Percentiles rank a stretch among this genome's conserved stretches.
Conservation (phyloP, 257 asterid species). For the Nicotiana tomentosiformis region DNA sequence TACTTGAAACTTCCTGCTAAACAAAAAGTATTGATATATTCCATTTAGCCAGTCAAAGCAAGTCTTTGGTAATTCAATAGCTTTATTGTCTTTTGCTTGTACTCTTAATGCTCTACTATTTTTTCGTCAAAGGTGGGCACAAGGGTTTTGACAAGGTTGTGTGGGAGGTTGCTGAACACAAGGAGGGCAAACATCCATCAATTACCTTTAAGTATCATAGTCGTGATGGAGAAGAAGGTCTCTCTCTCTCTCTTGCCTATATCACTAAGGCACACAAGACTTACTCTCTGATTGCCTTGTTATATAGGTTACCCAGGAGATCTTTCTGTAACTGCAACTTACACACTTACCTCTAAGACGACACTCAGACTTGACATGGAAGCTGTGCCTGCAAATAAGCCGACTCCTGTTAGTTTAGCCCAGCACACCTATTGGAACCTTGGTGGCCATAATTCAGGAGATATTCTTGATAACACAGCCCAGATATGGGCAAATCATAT, state of each 20-base stretch:
- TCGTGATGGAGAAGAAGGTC: conserved; percentile 96
- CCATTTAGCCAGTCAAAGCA: not conserved
- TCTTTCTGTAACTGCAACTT: conserved; percentile 64
- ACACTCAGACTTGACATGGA: conserved; percentile 93
- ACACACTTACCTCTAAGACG: conserved; percentile 65
- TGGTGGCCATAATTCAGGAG: conserved; percentile 74
- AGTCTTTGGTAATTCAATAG: conserved; percentile 1
- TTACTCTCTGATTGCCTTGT: conserved; percentile 11
- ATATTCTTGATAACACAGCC: conserved; percentile 63
- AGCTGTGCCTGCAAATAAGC: conserved; percentile 66
- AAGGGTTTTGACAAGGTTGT: conserved; percentile 95
- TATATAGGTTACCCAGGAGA: conserved; percentile 88
- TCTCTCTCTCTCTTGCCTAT: not conserved
- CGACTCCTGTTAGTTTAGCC: conserved; percentile 86
- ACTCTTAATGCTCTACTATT: not conserved
- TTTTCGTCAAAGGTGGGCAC: conserved; percentile 60
- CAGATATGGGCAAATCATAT: conserved; percentile 65
- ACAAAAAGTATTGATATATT: not conserved
- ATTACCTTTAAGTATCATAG: conserved; percentile 78
- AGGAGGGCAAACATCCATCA: conserved; percentile 76
- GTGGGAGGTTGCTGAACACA: conserved; percentile 84
- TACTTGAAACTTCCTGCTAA: not conserved
- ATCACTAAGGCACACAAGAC: not conserved
- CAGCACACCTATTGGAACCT: conserved; percentile 98
- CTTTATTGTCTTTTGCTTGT: not conserved